A percentile compares a stretch with the other conserved stretches of the same genome.
These are phyloP conservation scores for Globisporangium heterothallicum DNA, from an alignment of 352 stramenopile genomes.

Conservation along the genomic window DNA sequence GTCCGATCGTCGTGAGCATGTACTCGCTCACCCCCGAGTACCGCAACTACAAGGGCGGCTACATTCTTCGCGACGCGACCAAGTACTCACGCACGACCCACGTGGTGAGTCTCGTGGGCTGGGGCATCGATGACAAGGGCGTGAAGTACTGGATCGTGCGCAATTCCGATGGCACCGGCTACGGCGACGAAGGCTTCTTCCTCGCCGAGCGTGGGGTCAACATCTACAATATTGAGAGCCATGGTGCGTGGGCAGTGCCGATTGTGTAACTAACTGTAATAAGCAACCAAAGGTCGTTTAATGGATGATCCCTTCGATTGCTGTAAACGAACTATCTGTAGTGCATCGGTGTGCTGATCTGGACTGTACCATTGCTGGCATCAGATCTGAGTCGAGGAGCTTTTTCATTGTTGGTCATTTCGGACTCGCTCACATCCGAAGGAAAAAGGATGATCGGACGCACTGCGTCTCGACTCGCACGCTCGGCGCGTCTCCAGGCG, in stretches of 20 bases:
- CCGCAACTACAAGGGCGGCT: conserved; percentile 88
- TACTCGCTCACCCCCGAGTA: conserved; percentile 72
- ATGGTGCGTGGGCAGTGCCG: conserved; percentile 68
- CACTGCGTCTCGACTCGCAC: background rate
- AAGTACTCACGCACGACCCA: conserved; percentile 79
- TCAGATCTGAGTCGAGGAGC: conserved; percentile 11
- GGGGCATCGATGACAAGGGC: conserved; percentile 80
- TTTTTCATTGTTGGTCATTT: background rate
- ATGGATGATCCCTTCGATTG: too few relatives aligned
- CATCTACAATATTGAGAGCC: conserved; percentile 73
- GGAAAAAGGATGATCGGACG: conserved; percentile 5
- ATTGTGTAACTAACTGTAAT: conserved; percentile 42
- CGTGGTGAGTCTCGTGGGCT: conserved; percentile 94
- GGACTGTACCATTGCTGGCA: background rate
- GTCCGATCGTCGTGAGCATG: conserved; percentile 93
- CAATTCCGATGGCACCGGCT: conserved; percentile 87
- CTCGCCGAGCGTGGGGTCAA: conserved; percentile 61
- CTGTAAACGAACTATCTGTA: too few relatives aligned
- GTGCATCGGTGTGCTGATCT: background rate
- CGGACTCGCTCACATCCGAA: background rate
- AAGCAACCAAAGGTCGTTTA: too few relatives aligned
- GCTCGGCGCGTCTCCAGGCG: background rate
- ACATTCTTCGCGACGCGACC: conserved; percentile 84
- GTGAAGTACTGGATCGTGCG: conserved; percentile 96
- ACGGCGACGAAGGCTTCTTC: conserved; percentile 72